phyloP scores from a whole-genome alignment of 768 basidiomycete species.

The Trametes cubensis region DNA sequence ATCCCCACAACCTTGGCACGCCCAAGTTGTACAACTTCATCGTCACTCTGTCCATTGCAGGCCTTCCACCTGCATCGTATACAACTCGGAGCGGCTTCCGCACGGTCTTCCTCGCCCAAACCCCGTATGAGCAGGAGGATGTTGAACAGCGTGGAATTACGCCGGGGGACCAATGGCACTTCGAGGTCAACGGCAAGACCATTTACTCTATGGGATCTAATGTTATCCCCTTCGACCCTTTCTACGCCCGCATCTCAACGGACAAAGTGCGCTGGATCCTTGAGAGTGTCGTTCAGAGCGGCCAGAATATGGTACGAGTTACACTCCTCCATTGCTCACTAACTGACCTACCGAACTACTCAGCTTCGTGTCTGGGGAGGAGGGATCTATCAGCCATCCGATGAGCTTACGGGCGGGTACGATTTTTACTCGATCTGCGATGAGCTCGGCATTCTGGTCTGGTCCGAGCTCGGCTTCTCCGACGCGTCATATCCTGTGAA shows the following conservation, averaged over 20 bases:
- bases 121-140: constrained; percentile 48
- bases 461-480: constrained; percentile 65
- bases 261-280: constrained; percentile 58
- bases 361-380: constrained; percentile 67
- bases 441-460: constrained; percentile 60
- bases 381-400: constrained; percentile 41
- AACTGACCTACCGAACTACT: no score
- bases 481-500: constrained; percentile 60
- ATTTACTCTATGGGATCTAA: constrained; percentile 61
- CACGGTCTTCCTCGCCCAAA: constrained; percentile 55
- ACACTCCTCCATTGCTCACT: background rate
- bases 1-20: constrained; percentile 55
- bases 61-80: constrained; percentile 28
- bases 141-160: constrained; percentile 52
- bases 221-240: constrained; percentile 63
- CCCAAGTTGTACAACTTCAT: constrained; percentile 58
- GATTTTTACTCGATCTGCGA: constrained; percentile 61
- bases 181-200: constrained; percentile 57
- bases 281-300: constrained; percentile 55
- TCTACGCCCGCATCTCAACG: constrained; percentile 53
- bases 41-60: constrained; percentile 39
- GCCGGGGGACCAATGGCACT: constrained; percentile 64
- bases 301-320: constrained; percentile 58
- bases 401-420: constrained; percentile 47
- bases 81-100: constrained; percentile 59